Conservation (phyloP, 805 yeast species). For the Saturnispora bothae region DNA sequence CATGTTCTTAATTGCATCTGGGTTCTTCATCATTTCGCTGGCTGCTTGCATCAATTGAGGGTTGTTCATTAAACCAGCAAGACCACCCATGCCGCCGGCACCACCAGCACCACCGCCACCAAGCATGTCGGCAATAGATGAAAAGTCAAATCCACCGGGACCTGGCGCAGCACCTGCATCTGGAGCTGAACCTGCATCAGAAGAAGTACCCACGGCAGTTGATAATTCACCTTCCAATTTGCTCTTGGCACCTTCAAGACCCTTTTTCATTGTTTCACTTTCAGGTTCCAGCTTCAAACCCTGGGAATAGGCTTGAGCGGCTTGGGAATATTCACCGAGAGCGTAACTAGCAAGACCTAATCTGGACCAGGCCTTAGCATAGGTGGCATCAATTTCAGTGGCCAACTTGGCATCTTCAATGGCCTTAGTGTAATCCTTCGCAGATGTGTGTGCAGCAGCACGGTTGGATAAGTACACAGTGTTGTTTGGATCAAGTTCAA, state of each 20-base stretch:
- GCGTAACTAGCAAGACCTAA: constrained; percentile 91
- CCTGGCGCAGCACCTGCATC: constrained; percentile 23
- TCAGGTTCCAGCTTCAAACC: constrained; percentile 85
- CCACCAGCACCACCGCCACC: constrained; percentile 34
- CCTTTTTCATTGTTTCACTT: constrained; percentile 83
- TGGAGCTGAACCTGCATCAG: constrained; percentile 20
- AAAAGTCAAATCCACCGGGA: constrained; percentile 55
- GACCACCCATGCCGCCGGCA: constrained; percentile 64
- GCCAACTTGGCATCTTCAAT: constrained; percentile 78
- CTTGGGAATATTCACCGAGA: constrained; percentile 82
- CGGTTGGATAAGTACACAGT: constrained; percentile 86
- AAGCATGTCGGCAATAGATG: constrained; percentile 46
- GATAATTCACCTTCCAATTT: constrained; percentile 65
- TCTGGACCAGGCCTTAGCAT: constrained; percentile 90
- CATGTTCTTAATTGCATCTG: constrained; percentile 60
- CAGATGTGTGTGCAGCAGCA: constrained; percentile 91
- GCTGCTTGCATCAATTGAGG: constrained; percentile 88
- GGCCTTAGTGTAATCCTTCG: constrained; percentile 65
- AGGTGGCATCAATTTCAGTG: constrained; percentile 62
- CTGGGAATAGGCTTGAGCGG: constrained; percentile 80
- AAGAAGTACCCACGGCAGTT: constrained; percentile 17
- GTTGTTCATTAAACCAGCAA: constrained; percentile 62
- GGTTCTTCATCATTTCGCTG: constrained; percentile 78
- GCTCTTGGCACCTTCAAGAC: constrained; percentile 86
- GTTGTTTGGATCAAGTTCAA: constrained; percentile 55